Evolutionary conservation across 164 flowering plant species (phyloP), one percentile per base, ranked within the genome.

Genomic region (Litsea cubeba): DNA sequence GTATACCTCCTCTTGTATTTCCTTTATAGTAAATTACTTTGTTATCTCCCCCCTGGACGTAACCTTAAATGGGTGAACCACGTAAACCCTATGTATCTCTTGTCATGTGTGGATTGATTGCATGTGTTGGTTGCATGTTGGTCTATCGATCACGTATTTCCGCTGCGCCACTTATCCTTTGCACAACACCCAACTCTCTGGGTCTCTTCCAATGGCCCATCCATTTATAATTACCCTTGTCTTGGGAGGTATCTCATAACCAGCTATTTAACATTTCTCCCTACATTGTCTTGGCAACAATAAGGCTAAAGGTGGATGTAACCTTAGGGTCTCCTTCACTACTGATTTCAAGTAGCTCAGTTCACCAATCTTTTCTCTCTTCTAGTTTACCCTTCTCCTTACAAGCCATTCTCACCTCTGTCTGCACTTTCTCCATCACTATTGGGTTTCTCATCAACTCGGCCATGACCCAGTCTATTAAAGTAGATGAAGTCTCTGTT

Each of bases 181-280:
- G n/a, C n/a, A n/a, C n/a, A n/a, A n/a, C n/a, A n/a, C n/a, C n/a
- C n/a, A n/a, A n/a, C n/a, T n/a, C 0, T 7, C 8, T 25, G 77
- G 77, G 50, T 75, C 68, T 32, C 72, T 69, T 4, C 68, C 50
- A 18, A 75, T 69, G 35, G 76, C 72, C 77, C 77, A 75, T 5
- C 8, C 50, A 5, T 75, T 75, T 3, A 75, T 49, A 17, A 75
- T 46, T 11, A 24, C 66, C 22, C 66, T 23, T 11, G 76, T 69
- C 64, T 74, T 74, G 24, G 18, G 17, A 22, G 72, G 77, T 40
- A 75, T 75, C 12, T 69, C 72, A 30, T 75, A 69, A 1, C 77
- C 77, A 2, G 62, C 50, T 22, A 75, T 75, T 8, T 4, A 12
- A 28, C 77, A 75, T 62, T 2, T 49, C 28, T 75, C 68, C 20